Conservation (phyloP, 2,329 filamentous ascomycete genomes). For the Bipolaris zeicola region DNA sequence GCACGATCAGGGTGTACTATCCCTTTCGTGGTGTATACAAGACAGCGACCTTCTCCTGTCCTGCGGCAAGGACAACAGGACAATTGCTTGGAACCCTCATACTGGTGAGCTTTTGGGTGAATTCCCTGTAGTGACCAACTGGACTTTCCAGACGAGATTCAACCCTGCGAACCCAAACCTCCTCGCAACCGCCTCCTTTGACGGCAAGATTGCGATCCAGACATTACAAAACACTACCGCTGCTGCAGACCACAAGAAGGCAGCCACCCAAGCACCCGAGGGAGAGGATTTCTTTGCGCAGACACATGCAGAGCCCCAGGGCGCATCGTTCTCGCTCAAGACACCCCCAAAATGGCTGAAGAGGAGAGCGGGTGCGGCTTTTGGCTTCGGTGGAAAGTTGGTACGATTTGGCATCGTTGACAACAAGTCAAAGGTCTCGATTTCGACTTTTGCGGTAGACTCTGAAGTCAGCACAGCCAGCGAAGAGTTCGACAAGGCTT, state of each 20-base stretch:
- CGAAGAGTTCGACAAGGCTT: slow-evolving; percentile 81
- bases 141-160: slow-evolving; percentile 95
- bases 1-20: slow-evolving; percentile 93
- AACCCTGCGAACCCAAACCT: slow-evolving; percentile 91
- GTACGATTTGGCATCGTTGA: slow-evolving; percentile 75
- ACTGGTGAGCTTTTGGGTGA: slow-evolving; percentile 87
- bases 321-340: slow-evolving; percentile 81
- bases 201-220: slow-evolving; percentile 93
- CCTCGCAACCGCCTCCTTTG: slow-evolving; percentile 93
- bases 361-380: slow-evolving; percentile 81
- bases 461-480: slow-evolving; percentile 82
- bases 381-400: slow-evolving; percentile 94
- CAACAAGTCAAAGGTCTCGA: slow-evolving; percentile 75
- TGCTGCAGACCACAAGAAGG: slow-evolving; percentile 66
- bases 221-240: slow-evolving; percentile 93
- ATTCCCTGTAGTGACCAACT: slow-evolving; percentile 97
- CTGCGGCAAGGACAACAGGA: slow-evolving; percentile 95
- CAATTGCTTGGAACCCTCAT: slow-evolving; percentile 94
- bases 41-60: slow-evolving; percentile 89
- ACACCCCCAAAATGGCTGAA: slow-evolving; percentile 92
- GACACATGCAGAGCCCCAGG: slow-evolving; percentile 88
- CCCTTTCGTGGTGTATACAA: slow-evolving; percentile 92
- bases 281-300: slow-evolving; percentile 97
- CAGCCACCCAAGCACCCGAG: slow-evolving; percentile 69
- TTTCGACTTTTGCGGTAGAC: slow-evolving; percentile 89